Conservation (phyloP, 306 rosid genomes). For the Arachis stenosperma region DNA sequence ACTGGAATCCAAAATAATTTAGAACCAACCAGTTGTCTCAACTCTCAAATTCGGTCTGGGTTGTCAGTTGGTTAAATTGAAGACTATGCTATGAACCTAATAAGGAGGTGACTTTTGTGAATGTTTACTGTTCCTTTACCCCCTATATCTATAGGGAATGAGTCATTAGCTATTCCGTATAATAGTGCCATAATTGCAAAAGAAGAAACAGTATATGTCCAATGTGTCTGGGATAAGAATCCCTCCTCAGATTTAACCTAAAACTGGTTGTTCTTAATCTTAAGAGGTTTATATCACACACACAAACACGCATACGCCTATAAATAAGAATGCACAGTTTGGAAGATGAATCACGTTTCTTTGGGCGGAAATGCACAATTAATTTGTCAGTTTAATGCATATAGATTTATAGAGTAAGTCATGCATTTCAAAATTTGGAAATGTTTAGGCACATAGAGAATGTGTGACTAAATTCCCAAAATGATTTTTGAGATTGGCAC, state of each 20-base stretch:
- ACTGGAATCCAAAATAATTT: too few species aligned
- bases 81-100: too few species aligned
- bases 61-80: too few species aligned
- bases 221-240: neutral
- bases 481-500: too few species aligned
- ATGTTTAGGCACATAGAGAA: neutral
- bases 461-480: too few species aligned
- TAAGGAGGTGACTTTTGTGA: too few species aligned
- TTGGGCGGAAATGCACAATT: neutral
- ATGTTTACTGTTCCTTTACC: too few species aligned
- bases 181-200: neutral
- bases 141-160: too few species aligned
- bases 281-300: neutral
- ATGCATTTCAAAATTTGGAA: constrained; percentile 2
- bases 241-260: neutral
- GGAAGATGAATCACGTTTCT: neutral
- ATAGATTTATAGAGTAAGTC: neutral
- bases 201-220: neutral
- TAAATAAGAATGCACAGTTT: neutral
- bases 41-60: too few species aligned
- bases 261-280: neutral
- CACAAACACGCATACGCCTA: neutral
- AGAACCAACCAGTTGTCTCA: too few species aligned
- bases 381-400: neutral
- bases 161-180: too few species aligned